Evolutionary conservation across 2,329 filamentous ascomycete genomes (phyloP), one percentile per base, ranked within the genome.

Genomic region (Monilinia polystroma): DNA sequence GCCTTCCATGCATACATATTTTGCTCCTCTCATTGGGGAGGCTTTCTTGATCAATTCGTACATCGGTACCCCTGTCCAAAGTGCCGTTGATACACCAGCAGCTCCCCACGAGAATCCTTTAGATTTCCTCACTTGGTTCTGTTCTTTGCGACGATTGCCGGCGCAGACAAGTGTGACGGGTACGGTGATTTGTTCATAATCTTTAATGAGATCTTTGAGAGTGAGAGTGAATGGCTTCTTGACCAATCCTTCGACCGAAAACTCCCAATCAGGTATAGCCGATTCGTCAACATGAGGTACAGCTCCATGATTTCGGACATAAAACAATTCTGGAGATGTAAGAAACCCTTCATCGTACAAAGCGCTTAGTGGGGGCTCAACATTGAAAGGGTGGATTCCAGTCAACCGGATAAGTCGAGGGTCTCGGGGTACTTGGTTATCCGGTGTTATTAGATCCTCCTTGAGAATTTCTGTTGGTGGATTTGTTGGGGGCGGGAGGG

Each of bases 71-170:
- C 93, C 93, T 0, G 93, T 97, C 83, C 91, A 97, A 0, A 97
- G 80, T 0, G 92, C 92, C 0, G 92, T 97, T 0, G 92, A 96
- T 7, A 97, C 77, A 32, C 93, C 93, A 4, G 91, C 93, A 0
- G 93, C 83, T 47, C 93, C 93, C 93, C 93, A 97, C 2, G 92
- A 96, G 79, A 97, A 97, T 0, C 93, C 93, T 73, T 97, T 96
- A 1, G 91, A 92, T 77, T 97, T 97, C 20, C 92, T 85, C 3
- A 97, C 91, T 63, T 92, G 83, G 72, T 97, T 97, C 76, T 97
- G 93, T 78, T 97, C 93, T 79, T 97, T 97, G 43, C 93, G 85
- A 68, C 93, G 84, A 77, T 97, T 97, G 1, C 93, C 93, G 4
- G 93, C 93, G 77, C 93, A 97, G 29, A 97, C 93, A 1, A 97